A percentile compares a stretch with the other conserved stretches of the same genome.
Evolutionary conservation across 305 asterid species (phyloP).

Genomic region (Ajuga reptans): DNA sequence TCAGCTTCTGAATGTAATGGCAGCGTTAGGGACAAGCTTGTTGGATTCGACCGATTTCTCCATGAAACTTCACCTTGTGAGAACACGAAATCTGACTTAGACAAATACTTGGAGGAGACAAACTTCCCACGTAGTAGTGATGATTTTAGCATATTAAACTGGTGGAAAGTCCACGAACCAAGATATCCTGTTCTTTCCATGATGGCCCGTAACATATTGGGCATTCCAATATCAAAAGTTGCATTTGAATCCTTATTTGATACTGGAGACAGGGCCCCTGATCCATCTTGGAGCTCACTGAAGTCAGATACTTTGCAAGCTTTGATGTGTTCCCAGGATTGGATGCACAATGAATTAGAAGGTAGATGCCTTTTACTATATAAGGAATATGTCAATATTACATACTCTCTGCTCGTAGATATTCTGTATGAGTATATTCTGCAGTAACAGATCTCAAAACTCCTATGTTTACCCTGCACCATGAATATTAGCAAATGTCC

Average conservation of each 20-base stretch:
- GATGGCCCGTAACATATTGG: slow-evolving; percentile 87
- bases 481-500: slow-evolving; percentile 10
- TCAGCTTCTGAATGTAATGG: slow-evolving; percentile 43
- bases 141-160: slow-evolving; percentile 68
- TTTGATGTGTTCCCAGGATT: slow-evolving; percentile 80
- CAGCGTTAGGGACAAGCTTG: slow-evolving; percentile 49
- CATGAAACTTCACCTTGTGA: slow-evolving; percentile 56
- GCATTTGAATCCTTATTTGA: slow-evolving; percentile 46
- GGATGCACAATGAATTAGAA: slow-evolving; percentile 58
- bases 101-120: slow-evolving; percentile 83
- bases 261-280: slow-evolving; percentile 46
- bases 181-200: slow-evolving; percentile 75
- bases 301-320: slow-evolving; percentile 69
- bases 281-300: slow-evolving; percentile 50
- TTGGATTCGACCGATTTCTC: slow-evolving; percentile 65
- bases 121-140: slow-evolving; percentile 62
- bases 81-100: slow-evolving; percentile 65
- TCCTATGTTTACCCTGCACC: slow-evolving; percentile 30
- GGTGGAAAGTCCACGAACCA: slow-evolving; percentile 95
- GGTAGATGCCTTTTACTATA: slow-evolving; percentile 31
- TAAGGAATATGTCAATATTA: not conserved
- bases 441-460: slow-evolving; percentile 39
- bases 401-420: slow-evolving; percentile 13
- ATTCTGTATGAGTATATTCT: slow-evolving; percentile 19
- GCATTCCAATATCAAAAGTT: slow-evolving; percentile 72